Percentiles rank a stretch among this genome's conserved stretches.
phyloP scores from a whole-genome alignment of 2,329 filamentous ascomycete species.

The Monosporascus sp. region DNA sequence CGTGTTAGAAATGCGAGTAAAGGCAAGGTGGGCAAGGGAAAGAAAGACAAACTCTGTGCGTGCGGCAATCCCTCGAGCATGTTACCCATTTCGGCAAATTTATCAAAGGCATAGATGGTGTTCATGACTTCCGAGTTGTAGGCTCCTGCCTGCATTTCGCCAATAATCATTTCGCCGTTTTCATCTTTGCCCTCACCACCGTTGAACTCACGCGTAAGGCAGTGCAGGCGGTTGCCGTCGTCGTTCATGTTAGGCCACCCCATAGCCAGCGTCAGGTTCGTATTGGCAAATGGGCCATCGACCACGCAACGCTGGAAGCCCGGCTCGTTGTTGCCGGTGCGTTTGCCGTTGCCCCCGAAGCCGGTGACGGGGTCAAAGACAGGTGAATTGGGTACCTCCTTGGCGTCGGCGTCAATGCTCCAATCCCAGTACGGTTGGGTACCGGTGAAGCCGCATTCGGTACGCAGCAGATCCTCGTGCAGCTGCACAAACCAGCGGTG shows the following conservation, averaged over 20 bases:
- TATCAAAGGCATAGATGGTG: too few relatives aligned
- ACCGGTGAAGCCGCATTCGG: slow-evolving; percentile 27
- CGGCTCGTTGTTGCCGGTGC: slow-evolving; percentile 9
- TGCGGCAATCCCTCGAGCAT: too few relatives aligned
- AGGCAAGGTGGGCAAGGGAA: too few relatives aligned
- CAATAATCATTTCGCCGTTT: too few relatives aligned
- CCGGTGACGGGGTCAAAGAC: slow-evolving; percentile 28
- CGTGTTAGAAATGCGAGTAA: too few relatives aligned
- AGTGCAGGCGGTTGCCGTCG: slow-evolving; percentile 10
- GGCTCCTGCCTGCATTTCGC: too few relatives aligned
- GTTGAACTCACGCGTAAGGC: slow-evolving; percentile 17
- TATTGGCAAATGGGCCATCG: slow-evolving; percentile 18
- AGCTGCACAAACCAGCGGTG: slow-evolving; percentile 28
- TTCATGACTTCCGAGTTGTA: too few relatives aligned
- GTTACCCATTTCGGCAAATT: too few relatives aligned
- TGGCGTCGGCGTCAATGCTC: slow-evolving; percentile 8
- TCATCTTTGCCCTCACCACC: not conserved
- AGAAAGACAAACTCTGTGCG: too few relatives aligned
- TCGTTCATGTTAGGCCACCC: slow-evolving; percentile 13
- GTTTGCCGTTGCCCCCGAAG: slow-evolving; percentile 25
- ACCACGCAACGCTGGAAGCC: slow-evolving; percentile 15
- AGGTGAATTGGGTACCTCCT: slow-evolving; percentile 11
- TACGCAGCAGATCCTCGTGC: slow-evolving; percentile 25
- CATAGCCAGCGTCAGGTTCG: slow-evolving; percentile 10
- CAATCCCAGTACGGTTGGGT: slow-evolving; percentile 30